These are phyloP conservation scores for Brettanomyces naardenensis DNA, from an alignment of 805 yeast genomes.

Conservation along the genomic window DNA sequence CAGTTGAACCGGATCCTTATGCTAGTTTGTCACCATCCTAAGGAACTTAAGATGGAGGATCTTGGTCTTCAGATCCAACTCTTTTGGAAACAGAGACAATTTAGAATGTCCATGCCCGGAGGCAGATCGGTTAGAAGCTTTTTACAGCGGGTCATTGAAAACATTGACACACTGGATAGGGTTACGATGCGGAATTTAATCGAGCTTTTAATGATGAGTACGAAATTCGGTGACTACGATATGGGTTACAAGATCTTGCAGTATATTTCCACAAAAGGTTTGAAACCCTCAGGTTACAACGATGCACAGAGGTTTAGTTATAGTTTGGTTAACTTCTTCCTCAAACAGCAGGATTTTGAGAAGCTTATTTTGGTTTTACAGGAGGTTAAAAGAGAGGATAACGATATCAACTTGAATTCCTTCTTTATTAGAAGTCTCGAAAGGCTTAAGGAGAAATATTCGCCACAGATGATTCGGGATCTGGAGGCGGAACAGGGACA, in stretches of 20 bases:
- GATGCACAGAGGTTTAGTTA: constrained; percentile 11
- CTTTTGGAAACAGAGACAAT: constrained; percentile 16
- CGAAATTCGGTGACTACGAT: constrained; percentile 8
- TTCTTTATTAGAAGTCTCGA: constrained; percentile 9
- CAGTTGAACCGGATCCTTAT: neutral
- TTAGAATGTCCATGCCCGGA: constrained; percentile 7
- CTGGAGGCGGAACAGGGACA: constrained; percentile 1
- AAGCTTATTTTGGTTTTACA: constrained; percentile 11
- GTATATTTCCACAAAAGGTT: constrained; percentile 2
- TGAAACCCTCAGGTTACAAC: constrained; percentile 8
- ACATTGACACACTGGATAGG: neutral
- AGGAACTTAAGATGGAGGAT: constrained; percentile 3
- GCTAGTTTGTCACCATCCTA: neutral
- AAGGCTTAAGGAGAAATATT: constrained; percentile 1
- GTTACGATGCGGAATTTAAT: neutral
- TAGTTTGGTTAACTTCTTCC: constrained; percentile 9
- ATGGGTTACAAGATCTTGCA: constrained; percentile 8
- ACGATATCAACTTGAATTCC: constrained; percentile 6
- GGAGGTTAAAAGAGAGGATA: constrained; percentile 8
- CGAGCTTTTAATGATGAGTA: constrained; percentile 4
- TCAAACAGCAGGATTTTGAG: constrained; percentile 9
- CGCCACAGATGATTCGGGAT: neutral
- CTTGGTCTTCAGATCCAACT: constrained; percentile 12
- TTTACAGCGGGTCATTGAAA: constrained; percentile 3
- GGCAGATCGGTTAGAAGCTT: constrained; percentile 5